Evolutionary conservation across 306 rosid species (phyloP), one percentile per base, ranked within the genome.

Genomic region (Quercus bicolor): DNA sequence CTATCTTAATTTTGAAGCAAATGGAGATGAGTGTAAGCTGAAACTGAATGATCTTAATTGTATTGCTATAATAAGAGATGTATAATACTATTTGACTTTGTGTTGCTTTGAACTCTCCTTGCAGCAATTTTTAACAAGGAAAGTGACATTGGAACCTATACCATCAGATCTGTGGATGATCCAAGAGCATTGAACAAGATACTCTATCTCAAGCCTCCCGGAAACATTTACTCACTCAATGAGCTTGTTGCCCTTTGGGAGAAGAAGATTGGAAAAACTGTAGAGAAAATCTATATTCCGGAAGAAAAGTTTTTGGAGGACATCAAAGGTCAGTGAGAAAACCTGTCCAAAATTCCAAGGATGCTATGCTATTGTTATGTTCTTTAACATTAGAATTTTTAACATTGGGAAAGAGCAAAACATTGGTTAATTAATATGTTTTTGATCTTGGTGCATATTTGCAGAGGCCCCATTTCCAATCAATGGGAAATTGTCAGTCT

Each of bases 161-260:
- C 97, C 14, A 91, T 94, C 56, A 85, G 86, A 86, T 97, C 97
- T 3, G 97, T 91, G 79, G 97, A 94, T 62, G 98, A 94, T 64
- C 93, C 93, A n/a, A 88, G 90, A 73, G 88, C 98, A 52, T 48
- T 91, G 86, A 94, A 94, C 90, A 94, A 92, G 88, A 23, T 88
- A 52, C 87, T 94, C 68, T 94, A 91, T 86, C 45, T 94, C 75
- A 91, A 40, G 77, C 93, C 98, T 56, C 85, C 97, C 0, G 81
- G 81, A 69, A 92, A 92, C 90, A 89, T 73, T 4, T 81, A 83
- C 88, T 89, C 97, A 28, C 84, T 92, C 82, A 91, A 92, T 56
- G 90, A 92, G 23, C 91, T 94, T 23, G 97, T 92, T 1, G 88
- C 97, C 48, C 72, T 92, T 70, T 94, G 97, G 98, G 98, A 94